These are phyloP conservation scores for Melaleuca alternifolia DNA, from an alignment of 345 rosid species.

Conservation along the genomic window DNA sequence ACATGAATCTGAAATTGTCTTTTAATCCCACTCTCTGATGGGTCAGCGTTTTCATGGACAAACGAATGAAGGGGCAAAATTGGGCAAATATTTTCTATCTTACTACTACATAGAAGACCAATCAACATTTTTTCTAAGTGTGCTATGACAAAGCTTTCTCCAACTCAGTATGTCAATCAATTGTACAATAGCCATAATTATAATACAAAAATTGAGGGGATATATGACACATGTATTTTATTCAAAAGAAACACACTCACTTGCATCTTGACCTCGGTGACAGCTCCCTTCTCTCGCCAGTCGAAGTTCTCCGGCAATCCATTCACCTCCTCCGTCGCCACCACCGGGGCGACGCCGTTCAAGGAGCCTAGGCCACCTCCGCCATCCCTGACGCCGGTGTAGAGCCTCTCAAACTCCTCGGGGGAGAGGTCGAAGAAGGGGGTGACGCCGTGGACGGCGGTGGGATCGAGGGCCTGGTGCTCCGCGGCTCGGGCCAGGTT, in stretches of 20 bases:
- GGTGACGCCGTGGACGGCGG: constrained; percentile 71
- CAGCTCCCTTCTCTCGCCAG: constrained; percentile 86
- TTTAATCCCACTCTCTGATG: too few species aligned
- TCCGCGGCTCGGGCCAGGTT: constrained; percentile 65
- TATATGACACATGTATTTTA: neutral
- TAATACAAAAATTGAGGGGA: neutral
- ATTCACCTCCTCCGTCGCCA: constrained; percentile 16
- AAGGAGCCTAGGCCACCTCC: neutral
- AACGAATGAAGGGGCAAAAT: too few species aligned
- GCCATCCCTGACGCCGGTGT: constrained; percentile 37
- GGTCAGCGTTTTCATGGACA: too few species aligned
- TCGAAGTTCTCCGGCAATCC: constrained; percentile 71
- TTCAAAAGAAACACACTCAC: constrained; percentile 5
- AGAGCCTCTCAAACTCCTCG: constrained; percentile 61
- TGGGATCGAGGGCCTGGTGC: constrained; percentile 72
- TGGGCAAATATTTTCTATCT: too few species aligned
- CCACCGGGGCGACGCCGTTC: neutral
- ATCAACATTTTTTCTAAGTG: too few species aligned
- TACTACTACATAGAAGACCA: too few species aligned
- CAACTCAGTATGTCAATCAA: neutral
- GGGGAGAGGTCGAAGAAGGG: constrained; percentile 71
- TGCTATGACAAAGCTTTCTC: neutral
- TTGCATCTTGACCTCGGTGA: constrained; percentile 81
- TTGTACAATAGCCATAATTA: neutral
- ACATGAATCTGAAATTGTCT: neutral